Evolutionary conservation across 257 asterid species (phyloP).

Genomic region (Capsicum baccatum): DNA sequence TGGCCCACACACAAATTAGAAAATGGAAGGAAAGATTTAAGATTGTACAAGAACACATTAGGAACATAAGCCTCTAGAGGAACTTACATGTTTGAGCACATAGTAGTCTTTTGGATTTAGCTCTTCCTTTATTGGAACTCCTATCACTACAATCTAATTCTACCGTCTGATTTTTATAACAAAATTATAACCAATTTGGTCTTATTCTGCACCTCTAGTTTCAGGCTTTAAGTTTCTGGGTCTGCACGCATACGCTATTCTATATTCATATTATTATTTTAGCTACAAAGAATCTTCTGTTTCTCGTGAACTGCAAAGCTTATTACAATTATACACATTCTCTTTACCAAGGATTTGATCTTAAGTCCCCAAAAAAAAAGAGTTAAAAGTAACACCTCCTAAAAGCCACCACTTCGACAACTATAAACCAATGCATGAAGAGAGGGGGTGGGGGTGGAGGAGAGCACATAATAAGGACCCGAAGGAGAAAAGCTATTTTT

Average conservation of each 20-base stretch:
- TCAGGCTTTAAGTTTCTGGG: background rate
- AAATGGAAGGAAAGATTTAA: background rate
- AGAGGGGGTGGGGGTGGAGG: background rate
- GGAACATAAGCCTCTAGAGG: conserved; percentile 1
- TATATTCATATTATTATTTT: background rate
- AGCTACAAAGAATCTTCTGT: background rate
- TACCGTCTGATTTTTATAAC: background rate
- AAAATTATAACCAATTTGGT: background rate
- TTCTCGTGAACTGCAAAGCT: background rate
- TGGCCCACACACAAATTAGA: background rate
- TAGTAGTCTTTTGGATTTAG: background rate
- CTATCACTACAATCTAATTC: background rate
- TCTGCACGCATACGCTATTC: background rate
- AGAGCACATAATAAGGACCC: background rate
- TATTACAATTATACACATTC: background rate
- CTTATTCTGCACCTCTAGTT: conserved; percentile 12
- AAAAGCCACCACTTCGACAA: conserved; percentile 1
- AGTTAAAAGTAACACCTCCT: background rate
- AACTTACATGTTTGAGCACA: background rate
- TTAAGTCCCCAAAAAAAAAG: background rate
- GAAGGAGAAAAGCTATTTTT: background rate
- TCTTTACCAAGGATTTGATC: background rate
- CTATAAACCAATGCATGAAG: background rate
- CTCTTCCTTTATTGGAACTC: background rate
- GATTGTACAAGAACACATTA: background rate